Evolutionary conservation across 2,329 filamentous ascomycete species (phyloP).

Genomic region (Neofusicoccum kwambonambiense): DNA sequence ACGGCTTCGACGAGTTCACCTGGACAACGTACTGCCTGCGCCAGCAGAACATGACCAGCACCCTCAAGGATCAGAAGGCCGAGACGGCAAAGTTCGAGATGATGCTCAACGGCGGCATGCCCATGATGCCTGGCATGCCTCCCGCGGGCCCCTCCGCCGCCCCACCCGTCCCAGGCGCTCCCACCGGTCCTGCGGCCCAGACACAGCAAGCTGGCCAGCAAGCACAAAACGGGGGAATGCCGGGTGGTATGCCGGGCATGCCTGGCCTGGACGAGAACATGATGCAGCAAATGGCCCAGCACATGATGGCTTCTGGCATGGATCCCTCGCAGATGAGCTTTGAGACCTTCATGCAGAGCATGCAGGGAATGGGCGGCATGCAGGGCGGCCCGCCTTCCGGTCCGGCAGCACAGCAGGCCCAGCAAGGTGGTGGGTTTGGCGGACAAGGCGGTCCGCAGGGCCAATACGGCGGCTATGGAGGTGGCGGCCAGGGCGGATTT

Average conservation of each 20-base stretch:
- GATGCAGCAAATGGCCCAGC: conserved; percentile 59
- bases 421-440: conserved; percentile 12
- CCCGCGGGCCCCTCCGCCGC: conserved; percentile 28
- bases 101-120: conserved; percentile 45
- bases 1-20: conserved; percentile 97
- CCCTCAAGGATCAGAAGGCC: conserved; percentile 78
- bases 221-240: conserved; percentile 20
- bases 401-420: conserved; percentile 15
- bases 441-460: conserved; percentile 5
- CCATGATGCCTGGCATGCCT: conserved; percentile 26
- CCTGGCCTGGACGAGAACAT: conserved; percentile 54
- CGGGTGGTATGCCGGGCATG: conserved; percentile 34
- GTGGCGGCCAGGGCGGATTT: conserved; percentile 17
- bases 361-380: conserved; percentile 38
- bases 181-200: conserved; percentile 30
- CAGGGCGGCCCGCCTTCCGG: conserved; percentile 15
- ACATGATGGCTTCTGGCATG: conserved; percentile 55
- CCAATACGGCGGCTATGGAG: conserved; percentile 10
- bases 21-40: conserved; percentile 94
- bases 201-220: conserved; percentile 2
- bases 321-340: conserved; percentile 56
- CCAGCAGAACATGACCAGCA: conserved; percentile 74
- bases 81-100: conserved; percentile 61
- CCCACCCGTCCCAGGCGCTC: conserved; percentile 25
- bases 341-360: conserved; percentile 54